phyloP scores from a whole-genome alignment of 2,329 filamentous ascomycete species.

The Hymenoscyphus salicellus region DNA sequence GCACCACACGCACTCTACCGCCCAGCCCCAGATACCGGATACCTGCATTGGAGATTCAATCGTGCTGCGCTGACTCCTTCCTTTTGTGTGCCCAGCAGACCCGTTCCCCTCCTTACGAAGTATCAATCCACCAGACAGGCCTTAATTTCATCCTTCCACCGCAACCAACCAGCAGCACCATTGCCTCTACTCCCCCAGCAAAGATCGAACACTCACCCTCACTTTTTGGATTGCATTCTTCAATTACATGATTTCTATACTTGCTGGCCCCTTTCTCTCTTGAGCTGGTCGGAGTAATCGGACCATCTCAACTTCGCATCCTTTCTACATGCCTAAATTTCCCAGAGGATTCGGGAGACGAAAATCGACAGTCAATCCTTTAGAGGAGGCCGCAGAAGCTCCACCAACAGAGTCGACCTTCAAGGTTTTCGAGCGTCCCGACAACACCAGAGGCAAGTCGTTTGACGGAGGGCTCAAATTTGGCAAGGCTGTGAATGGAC shows the following conservation, averaged over 20 bases:
- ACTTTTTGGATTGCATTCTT: background rate
- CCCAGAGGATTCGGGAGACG: conserved; percentile 36
- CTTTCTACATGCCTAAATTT: conserved; percentile 38
- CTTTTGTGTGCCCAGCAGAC: conserved; percentile 25
- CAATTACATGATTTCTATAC: conserved; percentile 8
- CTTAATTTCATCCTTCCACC: conserved; percentile 6
- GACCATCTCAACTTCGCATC: conserved; percentile 13
- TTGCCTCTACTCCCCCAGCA: background rate
- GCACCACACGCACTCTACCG: conserved; percentile 12
- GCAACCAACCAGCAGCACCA: background rate
- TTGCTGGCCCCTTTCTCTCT: conserved; percentile 9
- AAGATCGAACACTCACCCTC: conserved; percentile 1
- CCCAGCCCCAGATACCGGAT: conserved; percentile 24
- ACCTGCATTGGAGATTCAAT: conserved; percentile 26
- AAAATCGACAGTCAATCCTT: conserved; percentile 34
- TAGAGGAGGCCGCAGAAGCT: conserved; percentile 28
- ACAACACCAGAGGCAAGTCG: conserved; percentile 25
- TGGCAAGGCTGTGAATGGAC: conserved; percentile 19
- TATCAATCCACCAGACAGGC: conserved; percentile 7
- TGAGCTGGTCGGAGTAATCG: conserved; percentile 12
- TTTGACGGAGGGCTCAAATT: conserved; percentile 35
- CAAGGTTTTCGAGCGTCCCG: conserved; percentile 36
- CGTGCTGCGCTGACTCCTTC: conserved; percentile 31
- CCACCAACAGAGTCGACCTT: conserved; percentile 29
- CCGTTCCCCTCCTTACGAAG: conserved; percentile 28